Percentiles rank a stretch among this genome's conserved stretches.
Conservation (phyloP, 208 protist species). For the Acanthamoeba royreba region DNA sequence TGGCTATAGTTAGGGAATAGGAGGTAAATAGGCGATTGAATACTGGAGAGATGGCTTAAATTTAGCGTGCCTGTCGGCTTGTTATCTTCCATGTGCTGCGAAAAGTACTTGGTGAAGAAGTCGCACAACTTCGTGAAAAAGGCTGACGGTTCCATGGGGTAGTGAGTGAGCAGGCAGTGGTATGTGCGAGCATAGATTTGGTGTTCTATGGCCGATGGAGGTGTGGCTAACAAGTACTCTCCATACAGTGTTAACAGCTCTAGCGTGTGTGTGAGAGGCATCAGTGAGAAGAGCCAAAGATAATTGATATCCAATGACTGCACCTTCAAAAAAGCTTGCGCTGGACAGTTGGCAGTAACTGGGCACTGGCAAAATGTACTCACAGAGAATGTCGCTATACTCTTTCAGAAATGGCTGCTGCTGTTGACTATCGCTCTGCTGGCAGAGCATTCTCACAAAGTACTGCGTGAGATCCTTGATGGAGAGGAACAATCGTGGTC, state of each 20-base stretch:
- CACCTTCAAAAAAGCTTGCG: not conserved
- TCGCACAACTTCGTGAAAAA: not conserved
- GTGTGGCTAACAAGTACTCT: not conserved
- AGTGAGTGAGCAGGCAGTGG: conserved; percentile 7
- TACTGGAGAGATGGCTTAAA: not conserved
- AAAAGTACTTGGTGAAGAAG: not conserved
- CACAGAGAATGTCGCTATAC: conserved; percentile 4
- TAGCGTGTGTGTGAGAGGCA: not conserved
- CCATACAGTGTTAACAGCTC: not conserved
- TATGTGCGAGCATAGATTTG: conserved; percentile 10
- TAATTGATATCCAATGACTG: not conserved
- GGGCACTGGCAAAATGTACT: not conserved
- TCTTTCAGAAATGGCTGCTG: not conserved
- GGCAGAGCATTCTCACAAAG: not conserved
- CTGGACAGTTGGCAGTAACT: not conserved
- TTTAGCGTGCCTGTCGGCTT: not conserved
- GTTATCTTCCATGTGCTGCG: not conserved
- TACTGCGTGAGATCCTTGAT: not conserved
- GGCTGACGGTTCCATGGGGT: not conserved
- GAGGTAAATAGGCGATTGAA: too few species aligned
- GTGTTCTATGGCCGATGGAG: not conserved
- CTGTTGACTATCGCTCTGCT: not conserved
- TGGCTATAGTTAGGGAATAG: too few species aligned
- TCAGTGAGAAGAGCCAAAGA: too few species aligned
- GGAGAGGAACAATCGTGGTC: not conserved